Percentiles rank a stretch among this genome's conserved stretches.
Conservation (phyloP, 2,329 filamentous ascomycete genomes). For the Metarhizium guizhouense region DNA sequence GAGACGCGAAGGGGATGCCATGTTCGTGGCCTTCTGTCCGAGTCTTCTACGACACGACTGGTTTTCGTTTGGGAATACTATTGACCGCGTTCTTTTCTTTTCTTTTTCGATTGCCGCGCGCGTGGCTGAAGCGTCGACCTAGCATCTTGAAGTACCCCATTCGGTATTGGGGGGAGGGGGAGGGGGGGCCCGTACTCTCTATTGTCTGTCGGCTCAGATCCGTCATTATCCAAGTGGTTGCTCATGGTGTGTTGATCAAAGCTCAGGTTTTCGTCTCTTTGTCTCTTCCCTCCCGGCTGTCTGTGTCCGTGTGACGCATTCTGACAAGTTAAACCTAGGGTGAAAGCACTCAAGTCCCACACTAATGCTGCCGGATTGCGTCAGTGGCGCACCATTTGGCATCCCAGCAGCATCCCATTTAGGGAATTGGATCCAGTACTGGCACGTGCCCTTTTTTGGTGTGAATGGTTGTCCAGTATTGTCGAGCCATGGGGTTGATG, state of each 20-base stretch:
- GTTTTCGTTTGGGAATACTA: not conserved
- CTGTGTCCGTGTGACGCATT: not conserved
- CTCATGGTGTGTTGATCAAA: too few species aligned
- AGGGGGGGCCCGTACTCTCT: too few species aligned
- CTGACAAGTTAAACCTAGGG: not conserved
- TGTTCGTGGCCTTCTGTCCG: not conserved
- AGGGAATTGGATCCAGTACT: constrained; percentile 12
- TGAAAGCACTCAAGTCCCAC: not conserved
- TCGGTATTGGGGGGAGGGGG: too few species aligned
- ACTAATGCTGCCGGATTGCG: constrained; percentile 10
- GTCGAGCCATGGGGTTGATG: not conserved
- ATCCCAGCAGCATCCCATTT: constrained; percentile 20
- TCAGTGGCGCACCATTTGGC: constrained; percentile 19
- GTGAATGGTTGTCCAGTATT: not conserved
- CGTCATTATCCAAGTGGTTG: too few species aligned
- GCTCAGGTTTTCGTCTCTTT: too few species aligned
- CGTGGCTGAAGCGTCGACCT: too few species aligned
- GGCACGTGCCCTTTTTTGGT: constrained; percentile 15
- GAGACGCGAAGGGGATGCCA: not conserved
- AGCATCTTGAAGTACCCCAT: too few species aligned
- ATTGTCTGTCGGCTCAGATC: too few species aligned
- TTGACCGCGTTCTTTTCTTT: too few species aligned
- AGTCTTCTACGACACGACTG: not conserved
- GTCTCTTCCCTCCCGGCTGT: not conserved
- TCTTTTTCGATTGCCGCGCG: too few species aligned